phyloP scores from a whole-genome alignment of 2,329 filamentous ascomycete genomes.

The Pseudogymnoascus sp. region DNA sequence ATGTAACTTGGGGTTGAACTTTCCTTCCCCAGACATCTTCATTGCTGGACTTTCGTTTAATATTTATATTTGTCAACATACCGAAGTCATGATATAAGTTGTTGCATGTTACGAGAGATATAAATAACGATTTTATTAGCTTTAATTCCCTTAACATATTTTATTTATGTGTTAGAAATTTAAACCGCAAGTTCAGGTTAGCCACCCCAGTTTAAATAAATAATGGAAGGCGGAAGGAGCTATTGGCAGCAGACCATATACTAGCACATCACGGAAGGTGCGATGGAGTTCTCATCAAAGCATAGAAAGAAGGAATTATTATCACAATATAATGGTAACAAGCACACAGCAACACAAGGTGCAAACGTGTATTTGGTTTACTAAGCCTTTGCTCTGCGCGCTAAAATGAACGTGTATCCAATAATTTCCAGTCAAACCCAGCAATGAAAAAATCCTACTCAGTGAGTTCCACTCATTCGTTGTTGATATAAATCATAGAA shows the following conservation, averaged over 20 bases:
- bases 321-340: background rate
- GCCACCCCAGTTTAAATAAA: too few relatives aligned
- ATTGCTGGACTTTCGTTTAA: too few relatives aligned
- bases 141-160: too few relatives aligned
- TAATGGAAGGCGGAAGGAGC: background rate
- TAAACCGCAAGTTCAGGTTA: too few relatives aligned
- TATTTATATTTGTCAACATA: too few relatives aligned
- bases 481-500: background rate
- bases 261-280: background rate
- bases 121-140: too few relatives aligned
- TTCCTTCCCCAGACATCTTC: too few relatives aligned
- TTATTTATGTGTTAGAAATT: too few relatives aligned
- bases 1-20: too few relatives aligned
- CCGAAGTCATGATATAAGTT: background rate
- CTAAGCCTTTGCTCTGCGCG: background rate
- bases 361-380: background rate
- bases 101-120: too few relatives aligned
- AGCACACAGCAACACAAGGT: background rate
- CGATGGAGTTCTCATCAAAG: background rate
- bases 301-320: background rate
- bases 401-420: background rate
- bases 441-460: background rate
- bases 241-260: background rate
- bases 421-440: background rate
- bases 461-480: background rate